phyloP scores from a whole-genome alignment of 495 filamentous ascomycete species.

The Alectoria sarmentosa region DNA sequence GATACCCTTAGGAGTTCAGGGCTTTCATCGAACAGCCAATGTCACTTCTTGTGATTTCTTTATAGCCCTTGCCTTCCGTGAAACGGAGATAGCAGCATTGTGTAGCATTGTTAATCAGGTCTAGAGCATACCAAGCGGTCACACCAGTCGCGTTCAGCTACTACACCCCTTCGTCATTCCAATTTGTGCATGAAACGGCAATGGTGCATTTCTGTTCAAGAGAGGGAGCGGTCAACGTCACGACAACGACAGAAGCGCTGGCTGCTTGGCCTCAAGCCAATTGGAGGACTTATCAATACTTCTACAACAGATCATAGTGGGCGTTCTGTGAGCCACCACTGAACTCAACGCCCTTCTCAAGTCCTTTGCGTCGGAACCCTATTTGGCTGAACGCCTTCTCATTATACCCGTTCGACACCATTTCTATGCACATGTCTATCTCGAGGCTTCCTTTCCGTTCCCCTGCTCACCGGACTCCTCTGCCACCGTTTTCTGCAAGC shows the following conservation, averaged over 20 bases:
- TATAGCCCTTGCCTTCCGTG: not conserved
- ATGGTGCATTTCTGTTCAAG: not conserved
- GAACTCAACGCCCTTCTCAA: not conserved
- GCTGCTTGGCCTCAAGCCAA: not conserved
- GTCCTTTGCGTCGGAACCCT: not conserved
- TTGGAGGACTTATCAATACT: not conserved
- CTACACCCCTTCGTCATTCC: not conserved
- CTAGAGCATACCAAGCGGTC: not conserved
- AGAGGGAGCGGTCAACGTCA: not conserved
- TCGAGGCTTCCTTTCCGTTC: not conserved
- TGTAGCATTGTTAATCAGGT: not conserved
- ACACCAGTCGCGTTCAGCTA: not conserved
- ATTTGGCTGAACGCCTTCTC: not conserved
- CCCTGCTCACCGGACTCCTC: conserved; percentile 58
- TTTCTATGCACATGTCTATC: not conserved
- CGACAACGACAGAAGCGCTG: not conserved
- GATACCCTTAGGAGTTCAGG: not conserved
- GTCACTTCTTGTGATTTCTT: not conserved
- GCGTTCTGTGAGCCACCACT: not conserved
- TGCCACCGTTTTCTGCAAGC: conserved; percentile 51
- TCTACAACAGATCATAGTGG: not conserved
- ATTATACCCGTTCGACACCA: not conserved
- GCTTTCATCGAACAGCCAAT: not conserved
- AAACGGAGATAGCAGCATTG: not conserved
- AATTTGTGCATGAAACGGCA: not conserved